These are phyloP conservation scores for Mitragyna speciosa DNA, from an alignment of 257 asterid species.

Conservation along the genomic window DNA sequence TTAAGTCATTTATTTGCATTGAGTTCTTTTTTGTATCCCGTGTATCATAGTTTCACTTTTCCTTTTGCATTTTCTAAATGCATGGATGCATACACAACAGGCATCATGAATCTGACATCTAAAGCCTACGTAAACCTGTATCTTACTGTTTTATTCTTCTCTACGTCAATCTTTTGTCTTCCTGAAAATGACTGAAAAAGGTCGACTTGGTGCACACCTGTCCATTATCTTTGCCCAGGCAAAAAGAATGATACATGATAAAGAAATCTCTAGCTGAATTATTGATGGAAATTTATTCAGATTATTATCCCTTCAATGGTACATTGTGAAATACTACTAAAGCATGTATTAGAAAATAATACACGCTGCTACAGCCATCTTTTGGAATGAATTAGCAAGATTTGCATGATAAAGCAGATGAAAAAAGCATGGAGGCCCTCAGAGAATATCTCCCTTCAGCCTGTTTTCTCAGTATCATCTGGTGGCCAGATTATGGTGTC, in stretches of 20 bases:
- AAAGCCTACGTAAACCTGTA: background rate
- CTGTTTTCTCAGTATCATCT: slow-evolving; percentile 40
- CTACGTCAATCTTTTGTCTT: background rate
- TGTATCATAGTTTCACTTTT: background rate
- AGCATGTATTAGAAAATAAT: background rate
- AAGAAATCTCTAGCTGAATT: background rate
- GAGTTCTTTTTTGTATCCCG: background rate
- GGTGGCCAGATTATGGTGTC: slow-evolving; percentile 64
- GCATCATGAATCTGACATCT: background rate
- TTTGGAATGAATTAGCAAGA: background rate
- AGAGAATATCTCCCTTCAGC: slow-evolving; percentile 16
- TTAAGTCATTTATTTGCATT: background rate
- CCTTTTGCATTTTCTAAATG: background rate
- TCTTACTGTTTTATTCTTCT: background rate
- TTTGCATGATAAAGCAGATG: background rate
- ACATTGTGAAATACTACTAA: background rate
- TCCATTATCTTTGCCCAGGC: background rate
- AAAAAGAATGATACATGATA: background rate
- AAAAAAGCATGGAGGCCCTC: background rate
- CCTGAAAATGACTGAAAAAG: background rate
- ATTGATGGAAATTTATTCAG: background rate
- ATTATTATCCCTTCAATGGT: background rate
- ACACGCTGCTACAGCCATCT: background rate
- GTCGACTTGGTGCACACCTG: background rate
- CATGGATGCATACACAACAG: background rate